Base-by-base conservation (phyloP, 805 yeast species). In the Torulaspora maleeae region DNA sequence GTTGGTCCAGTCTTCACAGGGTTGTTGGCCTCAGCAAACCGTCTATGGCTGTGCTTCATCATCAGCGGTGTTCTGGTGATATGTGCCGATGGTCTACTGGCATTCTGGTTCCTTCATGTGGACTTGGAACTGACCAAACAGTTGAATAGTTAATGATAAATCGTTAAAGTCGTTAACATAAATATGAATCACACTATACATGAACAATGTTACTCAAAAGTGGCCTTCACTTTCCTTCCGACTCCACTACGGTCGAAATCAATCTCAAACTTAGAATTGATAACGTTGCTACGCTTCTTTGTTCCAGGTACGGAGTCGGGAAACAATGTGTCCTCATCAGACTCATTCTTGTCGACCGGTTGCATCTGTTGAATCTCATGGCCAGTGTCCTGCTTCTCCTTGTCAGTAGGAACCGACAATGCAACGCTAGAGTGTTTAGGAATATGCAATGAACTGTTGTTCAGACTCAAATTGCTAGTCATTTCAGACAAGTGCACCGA, bases 1-100 rank as follows among this genome's bases (percentile, higher is more conserved):
- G 61, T 86, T 9, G 95, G 96, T 0, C 96, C 96, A 1, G 56
- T 78, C 3, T 76, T 85, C 55, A 84, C 95, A 2, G 97, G 97
- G 3, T 64, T 72, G 22, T 67, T 88, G 39, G 93, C 95, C 0
- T 73, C 74, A 20, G 52, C 55, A 8, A 73, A 73, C 1, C 54
- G 56, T 2, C 61, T 83, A 19, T 67, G 75, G 67, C 52, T 69
- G 32, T 78, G 84, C 25, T 83, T 75, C 47, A 49, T 76, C 2
- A 75, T 83, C 11, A 74, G 83, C 27, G 68, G 71, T 22, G 69
- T 73, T 15, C 67, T 80, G 4, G 72, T 82, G 5, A 45, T 75
- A 2, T 20, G 53, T 13, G 70, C 75, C 3, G 75, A 71, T 48
- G 16, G 47, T 1, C 49, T 69, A 8, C 53, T 69, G 29, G 63